phyloP scores from a whole-genome alignment of 2,329 filamentous ascomycete species.

The Aspergillus arachidicola region DNA sequence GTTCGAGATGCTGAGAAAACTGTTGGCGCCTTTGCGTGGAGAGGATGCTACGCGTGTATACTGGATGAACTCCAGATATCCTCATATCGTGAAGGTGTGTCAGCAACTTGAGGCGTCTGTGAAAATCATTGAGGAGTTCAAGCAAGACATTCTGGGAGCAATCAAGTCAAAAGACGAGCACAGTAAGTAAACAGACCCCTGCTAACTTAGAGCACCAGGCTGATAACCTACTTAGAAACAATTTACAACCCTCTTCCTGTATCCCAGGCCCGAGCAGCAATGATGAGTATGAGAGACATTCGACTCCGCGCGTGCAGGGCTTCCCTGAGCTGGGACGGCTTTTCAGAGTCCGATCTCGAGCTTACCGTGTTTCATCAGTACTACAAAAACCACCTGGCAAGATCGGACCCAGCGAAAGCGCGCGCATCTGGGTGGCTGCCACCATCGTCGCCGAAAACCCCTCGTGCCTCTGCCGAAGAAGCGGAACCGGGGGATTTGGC shows the following conservation, averaged over 20 bases:
- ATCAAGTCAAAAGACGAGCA: constrained; percentile 13
- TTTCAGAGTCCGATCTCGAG: constrained; percentile 19
- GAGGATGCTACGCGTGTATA: constrained; percentile 17
- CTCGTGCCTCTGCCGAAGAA: constrained; percentile 13
- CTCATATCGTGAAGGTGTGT: constrained; percentile 11
- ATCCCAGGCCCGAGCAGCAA: constrained; percentile 13
- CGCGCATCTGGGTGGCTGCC: constrained; percentile 23
- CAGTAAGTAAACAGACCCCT: constrained; percentile 14
- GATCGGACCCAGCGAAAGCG: constrained; percentile 18
- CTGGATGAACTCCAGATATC: constrained; percentile 21
- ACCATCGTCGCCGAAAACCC: constrained; percentile 12
- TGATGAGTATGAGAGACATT: constrained; percentile 21
- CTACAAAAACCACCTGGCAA: constrained; percentile 22
- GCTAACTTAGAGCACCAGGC: background rate
- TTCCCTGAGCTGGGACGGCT: constrained; percentile 21
- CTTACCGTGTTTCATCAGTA: constrained; percentile 23
- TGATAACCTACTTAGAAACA: constrained; percentile 13
- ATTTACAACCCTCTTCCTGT: constrained; percentile 17
- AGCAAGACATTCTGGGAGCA: constrained; percentile 18
- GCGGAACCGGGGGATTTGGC: constrained; percentile 15
- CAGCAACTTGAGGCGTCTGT: constrained; percentile 22
- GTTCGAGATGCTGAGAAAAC: constrained; percentile 25
- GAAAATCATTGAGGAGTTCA: constrained; percentile 26
- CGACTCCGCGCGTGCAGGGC: constrained; percentile 24
- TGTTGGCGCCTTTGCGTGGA: constrained; percentile 25